Evolutionary conservation across 1,284 basidiomycete species (phyloP).

Genomic region (Inonotus hispidus): DNA sequence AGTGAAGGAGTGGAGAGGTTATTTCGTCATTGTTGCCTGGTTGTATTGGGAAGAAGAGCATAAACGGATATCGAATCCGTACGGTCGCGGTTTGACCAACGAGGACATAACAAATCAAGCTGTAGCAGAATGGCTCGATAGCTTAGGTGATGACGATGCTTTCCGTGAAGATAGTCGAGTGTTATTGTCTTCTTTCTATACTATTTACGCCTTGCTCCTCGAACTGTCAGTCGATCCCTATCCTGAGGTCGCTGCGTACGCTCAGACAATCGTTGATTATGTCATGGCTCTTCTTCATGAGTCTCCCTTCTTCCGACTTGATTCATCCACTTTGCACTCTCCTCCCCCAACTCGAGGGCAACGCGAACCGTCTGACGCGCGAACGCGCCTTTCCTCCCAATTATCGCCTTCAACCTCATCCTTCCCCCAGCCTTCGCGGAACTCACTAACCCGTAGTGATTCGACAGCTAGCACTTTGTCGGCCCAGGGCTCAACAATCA

Average conservation of each 20-base stretch:
- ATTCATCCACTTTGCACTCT: slow-evolving; percentile 57
- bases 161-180: slow-evolving; percentile 78
- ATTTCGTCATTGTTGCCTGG: slow-evolving; percentile 96
- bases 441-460: slow-evolving; percentile 46
- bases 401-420: slow-evolving; percentile 40
- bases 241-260: slow-evolving; percentile 86
- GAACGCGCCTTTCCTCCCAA: slow-evolving; percentile 50
- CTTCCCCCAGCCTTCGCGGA: slow-evolving; percentile 34
- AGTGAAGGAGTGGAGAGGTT: slow-evolving; percentile 94
- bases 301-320: slow-evolving; percentile 76
- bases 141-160: slow-evolving; percentile 60
- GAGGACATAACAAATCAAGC: slow-evolving; percentile 66
- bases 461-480: slow-evolving; percentile 57
- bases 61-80: slow-evolving; percentile 41
- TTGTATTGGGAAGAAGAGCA: slow-evolving; percentile 87
- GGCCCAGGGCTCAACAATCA: slow-evolving; percentile 54
- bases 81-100: slow-evolving; percentile 27
- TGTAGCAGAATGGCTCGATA: slow-evolving; percentile 72
- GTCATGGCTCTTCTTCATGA: slow-evolving; percentile 86
- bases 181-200: slow-evolving; percentile 85
- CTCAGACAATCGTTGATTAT: slow-evolving; percentile 90
- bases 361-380: slow-evolving; percentile 30
- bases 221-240: slow-evolving; percentile 93
- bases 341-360: slow-evolving; percentile 37
- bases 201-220: slow-evolving; percentile 85